Percentiles rank a stretch among this genome's conserved stretches.
These are phyloP conservation scores for Spatholobus suberectus DNA, from an alignment of 306 rosid species.

Conservation along the genomic window DNA sequence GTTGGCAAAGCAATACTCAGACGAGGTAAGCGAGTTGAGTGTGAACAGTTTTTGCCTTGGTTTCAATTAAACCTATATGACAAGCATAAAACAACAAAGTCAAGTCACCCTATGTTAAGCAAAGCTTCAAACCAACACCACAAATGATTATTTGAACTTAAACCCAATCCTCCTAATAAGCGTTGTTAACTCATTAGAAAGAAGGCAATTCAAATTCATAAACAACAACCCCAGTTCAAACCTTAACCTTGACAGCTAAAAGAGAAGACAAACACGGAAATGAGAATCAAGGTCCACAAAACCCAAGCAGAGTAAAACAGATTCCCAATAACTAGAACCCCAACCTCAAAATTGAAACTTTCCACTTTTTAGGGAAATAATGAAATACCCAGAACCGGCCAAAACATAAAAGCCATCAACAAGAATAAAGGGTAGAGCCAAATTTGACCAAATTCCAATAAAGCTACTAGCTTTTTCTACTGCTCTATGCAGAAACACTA, in stretches of 20 bases:
- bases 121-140: constrained; percentile 12
- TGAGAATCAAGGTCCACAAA: constrained; percentile 37
- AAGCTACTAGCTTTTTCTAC: constrained; percentile 46
- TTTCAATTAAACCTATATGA: constrained; percentile 73
- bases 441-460: constrained; percentile 57
- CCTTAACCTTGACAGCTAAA: constrained; percentile 3
- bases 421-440: constrained; percentile 41
- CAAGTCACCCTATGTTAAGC: constrained; percentile 22
- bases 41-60: constrained; percentile 88
- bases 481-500: constrained; percentile 45
- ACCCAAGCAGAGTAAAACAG: not conserved
- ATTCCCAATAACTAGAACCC: constrained; percentile 38
- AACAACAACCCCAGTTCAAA: constrained; percentile 30
- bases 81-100: constrained; percentile 35
- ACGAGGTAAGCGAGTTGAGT: constrained; percentile 44
- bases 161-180: constrained; percentile 23
- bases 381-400: constrained; percentile 27
- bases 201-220: constrained; percentile 35
- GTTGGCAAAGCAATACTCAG: constrained; percentile 54
- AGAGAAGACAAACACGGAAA: constrained; percentile 21
- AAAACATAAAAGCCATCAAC: constrained; percentile 32
- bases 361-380: constrained; percentile 8
- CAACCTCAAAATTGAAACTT: constrained; percentile 31
- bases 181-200: not conserved
- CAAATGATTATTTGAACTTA: too few relatives aligned